Evolutionary conservation across 2,329 filamentous ascomycete genomes (phyloP).

Genomic region (Cordyceps militaris): DNA sequence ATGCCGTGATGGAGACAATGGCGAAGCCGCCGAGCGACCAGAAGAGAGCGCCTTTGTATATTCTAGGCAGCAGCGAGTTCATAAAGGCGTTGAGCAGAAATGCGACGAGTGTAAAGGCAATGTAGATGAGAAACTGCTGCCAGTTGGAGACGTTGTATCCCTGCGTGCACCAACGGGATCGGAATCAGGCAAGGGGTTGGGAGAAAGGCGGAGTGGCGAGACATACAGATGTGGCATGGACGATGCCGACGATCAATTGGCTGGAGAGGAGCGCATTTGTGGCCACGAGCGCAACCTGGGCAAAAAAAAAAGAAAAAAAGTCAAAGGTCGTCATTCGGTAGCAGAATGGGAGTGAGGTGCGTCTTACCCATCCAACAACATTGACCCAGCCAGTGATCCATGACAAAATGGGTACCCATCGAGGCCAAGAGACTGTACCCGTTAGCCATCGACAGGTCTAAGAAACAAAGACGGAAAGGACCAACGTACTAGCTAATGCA

Average conservation of each 20-base stretch:
- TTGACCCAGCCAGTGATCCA: slow-evolving; percentile 52
- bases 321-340: not conserved
- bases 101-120: slow-evolving; percentile 22
- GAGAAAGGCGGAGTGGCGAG: too few relatives aligned
- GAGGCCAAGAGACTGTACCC: slow-evolving; percentile 18
- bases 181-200: not conserved
- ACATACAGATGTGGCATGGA: slow-evolving; percentile 45
- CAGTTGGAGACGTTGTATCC: slow-evolving; percentile 51
- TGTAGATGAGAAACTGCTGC: slow-evolving; percentile 59
- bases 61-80: slow-evolving; percentile 24
- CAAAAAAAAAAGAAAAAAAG: not conserved
- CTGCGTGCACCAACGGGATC: too few relatives aligned
- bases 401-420: slow-evolving; percentile 22
- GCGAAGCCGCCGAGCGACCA: slow-evolving; percentile 64
- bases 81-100: slow-evolving; percentile 26
- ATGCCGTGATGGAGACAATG: slow-evolving; percentile 60
- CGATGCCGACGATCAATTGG: slow-evolving; percentile 58
- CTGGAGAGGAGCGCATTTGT: slow-evolving; percentile 62
- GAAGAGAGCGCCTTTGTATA: slow-evolving; percentile 61
- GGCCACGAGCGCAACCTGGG: slow-evolving; percentile 52
- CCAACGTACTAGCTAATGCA: slow-evolving; percentile 9
- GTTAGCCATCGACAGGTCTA: not conserved
- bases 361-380: slow-evolving; percentile 52
- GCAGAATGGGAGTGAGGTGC: not conserved
- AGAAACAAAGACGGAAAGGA: not conserved